Evolutionary conservation across 495 filamentous ascomycete genomes (phyloP), one percentile per base, ranked within the genome.

Genomic region (Penicillium odoratum): DNA sequence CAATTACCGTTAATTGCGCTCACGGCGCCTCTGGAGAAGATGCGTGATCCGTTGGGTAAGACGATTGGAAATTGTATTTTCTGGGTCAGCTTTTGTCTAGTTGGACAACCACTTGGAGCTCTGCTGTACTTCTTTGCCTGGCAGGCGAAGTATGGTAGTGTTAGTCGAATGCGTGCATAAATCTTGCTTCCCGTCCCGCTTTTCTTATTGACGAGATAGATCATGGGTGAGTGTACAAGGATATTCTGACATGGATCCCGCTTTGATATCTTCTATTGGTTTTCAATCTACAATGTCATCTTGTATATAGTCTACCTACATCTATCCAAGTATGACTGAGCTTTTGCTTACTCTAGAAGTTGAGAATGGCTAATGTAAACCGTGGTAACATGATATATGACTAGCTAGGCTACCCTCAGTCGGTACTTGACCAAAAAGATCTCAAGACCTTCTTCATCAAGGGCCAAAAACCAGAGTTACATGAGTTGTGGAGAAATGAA

Each of bases 61-160:
- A 76, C 93, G 4, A 76, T 93, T 53, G 94, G 94, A 8, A 98
- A 98, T 68, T 84, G 82, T 42, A 93, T 96, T 53, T 98, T 98
- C 73, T 98, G 94, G 94, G 80, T 94, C 36, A 89, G 86, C 29
- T 98, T 98, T 67, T 96, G 91, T 58, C 80, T 98, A 15, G 85
- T 98, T 0, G 94, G 94, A 0, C 94, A 98, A 79, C 94, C 94
- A 10, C 77, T 97, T 38, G 93, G 90, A 0, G 92, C 90, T 3
- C 69, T 98, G 34, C 68, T 94, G 59, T 98, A 98, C 70, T 98
- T 96, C 71, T 97, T 96, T 68, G 94, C 92, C 13, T 98, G 94
- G 94, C 93, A 97, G 71, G 92, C 91, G 18, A 98, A 98, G 74
- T 96, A 96, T 69, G 94, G 94, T 18, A 92, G 85, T 63, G 83